Evolutionary conservation across 805 yeast species (phyloP).

Genomic region (Hanseniaspora nectarophila): DNA sequence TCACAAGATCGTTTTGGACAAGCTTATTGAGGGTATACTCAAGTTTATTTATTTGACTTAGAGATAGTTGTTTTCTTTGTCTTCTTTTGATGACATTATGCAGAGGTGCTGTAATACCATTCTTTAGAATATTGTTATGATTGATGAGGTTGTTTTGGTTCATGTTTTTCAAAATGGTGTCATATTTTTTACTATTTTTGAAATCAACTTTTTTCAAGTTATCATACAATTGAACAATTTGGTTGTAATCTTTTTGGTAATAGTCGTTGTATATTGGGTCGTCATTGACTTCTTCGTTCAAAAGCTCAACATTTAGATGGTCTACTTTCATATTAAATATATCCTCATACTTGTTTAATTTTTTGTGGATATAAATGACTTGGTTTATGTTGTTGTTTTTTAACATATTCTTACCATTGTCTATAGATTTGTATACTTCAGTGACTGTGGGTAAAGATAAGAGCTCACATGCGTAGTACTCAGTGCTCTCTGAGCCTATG

Average conservation of each 20-base stretch:
- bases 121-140: slow-evolving; percentile 35
- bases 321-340: slow-evolving; percentile 29
- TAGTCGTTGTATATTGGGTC: slow-evolving; percentile 22
- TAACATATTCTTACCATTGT: slow-evolving; percentile 65
- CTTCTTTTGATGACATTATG: slow-evolving; percentile 57
- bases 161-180: not conserved
- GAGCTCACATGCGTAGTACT: slow-evolving; percentile 50
- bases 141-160: not conserved
- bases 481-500: not conserved
- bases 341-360: slow-evolving; percentile 38
- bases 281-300: slow-evolving; percentile 8
- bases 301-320: slow-evolving; percentile 35
- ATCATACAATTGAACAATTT: slow-evolving; percentile 16
- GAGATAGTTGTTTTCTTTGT: slow-evolving; percentile 58
- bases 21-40: slow-evolving; percentile 71
- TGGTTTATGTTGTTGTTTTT: slow-evolving; percentile 80
- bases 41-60: slow-evolving; percentile 59
- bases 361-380: slow-evolving; percentile 62
- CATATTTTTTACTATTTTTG: slow-evolving; percentile 2
- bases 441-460: slow-evolving; percentile 82
- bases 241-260: slow-evolving; percentile 23
- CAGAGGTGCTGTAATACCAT: slow-evolving; percentile 77
- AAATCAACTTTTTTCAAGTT: slow-evolving; percentile 14
- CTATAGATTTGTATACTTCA: slow-evolving; percentile 81
- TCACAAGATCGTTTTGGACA: slow-evolving; percentile 64